These are phyloP conservation scores for Potentilla sterilis DNA, from an alignment of 306 rosid species.

Conservation along the genomic window DNA sequence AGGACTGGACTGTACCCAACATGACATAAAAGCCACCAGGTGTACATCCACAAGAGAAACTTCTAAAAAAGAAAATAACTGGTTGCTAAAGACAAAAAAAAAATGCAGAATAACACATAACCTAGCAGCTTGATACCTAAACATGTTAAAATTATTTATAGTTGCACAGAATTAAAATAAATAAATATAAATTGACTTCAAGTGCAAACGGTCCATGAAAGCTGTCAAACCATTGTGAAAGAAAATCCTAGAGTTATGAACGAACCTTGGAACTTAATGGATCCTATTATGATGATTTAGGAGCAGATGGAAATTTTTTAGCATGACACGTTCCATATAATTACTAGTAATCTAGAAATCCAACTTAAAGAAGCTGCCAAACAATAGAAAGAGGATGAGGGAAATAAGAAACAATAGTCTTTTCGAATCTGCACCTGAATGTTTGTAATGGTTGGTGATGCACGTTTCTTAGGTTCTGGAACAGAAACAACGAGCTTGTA, in stretches of 20 bases:
- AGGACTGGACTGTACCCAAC: background rate
- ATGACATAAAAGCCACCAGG: background rate
- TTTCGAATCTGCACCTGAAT: slow-evolving; percentile 60
- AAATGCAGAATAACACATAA: background rate
- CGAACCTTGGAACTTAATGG: background rate
- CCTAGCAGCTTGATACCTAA: background rate
- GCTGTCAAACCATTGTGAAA: background rate
- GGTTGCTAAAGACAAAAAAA: background rate
- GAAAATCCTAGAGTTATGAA: background rate
- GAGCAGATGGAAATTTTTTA: background rate
- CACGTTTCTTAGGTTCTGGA: slow-evolving; percentile 81
- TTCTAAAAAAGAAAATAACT: background rate
- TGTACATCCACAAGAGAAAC: background rate
- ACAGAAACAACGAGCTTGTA: slow-evolving; percentile 92
- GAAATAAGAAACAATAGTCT: background rate
- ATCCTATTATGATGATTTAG: background rate
- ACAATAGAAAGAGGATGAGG: background rate
- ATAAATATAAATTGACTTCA: background rate
- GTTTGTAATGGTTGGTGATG: slow-evolving; percentile 80
- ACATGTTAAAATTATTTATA: background rate
- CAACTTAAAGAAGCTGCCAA: background rate
- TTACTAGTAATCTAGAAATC: background rate
- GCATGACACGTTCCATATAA: background rate
- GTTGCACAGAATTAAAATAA: background rate
- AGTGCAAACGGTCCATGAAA: background rate